Evolutionary conservation across 768 basidiomycete genomes (phyloP), one percentile per base, ranked within the genome.

Genomic region (Suillus discolor): DNA sequence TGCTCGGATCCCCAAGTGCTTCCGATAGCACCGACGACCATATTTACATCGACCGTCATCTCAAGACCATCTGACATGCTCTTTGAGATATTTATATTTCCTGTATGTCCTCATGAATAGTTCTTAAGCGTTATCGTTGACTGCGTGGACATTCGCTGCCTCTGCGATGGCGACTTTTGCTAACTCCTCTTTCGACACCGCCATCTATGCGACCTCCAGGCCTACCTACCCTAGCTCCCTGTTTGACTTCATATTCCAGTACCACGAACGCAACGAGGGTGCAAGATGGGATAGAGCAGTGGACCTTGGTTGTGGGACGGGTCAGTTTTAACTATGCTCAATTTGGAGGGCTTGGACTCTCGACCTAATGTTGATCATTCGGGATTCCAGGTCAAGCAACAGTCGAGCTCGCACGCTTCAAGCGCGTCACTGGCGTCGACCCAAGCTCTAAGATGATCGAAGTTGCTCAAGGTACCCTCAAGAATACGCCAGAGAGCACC

Each of bases 291-390:
- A 85, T 16, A 79, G 77, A 20, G 91, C 90, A 0, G 80, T 93
- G 0, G 93, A 96, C 70, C 73, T 94, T 2, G 93, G 94, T 5
- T 94, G 93, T 76, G 93, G 94, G 34, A 92, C 93, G n/a, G 91
- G 93, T 91, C 65, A 13, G 79, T 67, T 41, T 25, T 28, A 39
- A 8, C 9, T 39, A 8, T 39, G n/a, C 12, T 55, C 28, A 12
- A 15, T 57, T 20, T 38, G n/a, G 12, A 57, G 36, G 15, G 12
- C 4, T 25, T 11, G 11, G 12, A 28, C 57, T 7, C 12, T 28
- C 20, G 25, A 59, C 39, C 6, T 59, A 36, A 15, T 39, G 16
- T 41, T 41, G 57, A 23, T 41, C 16, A 28, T 41, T 41, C 18
- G 16, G 38, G 16, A 41, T 18, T 28, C 25, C n/a, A 92, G 92